Conservation (phyloP, 768 basidiomycete species). For the Lanmaoa rubissima region DNA sequence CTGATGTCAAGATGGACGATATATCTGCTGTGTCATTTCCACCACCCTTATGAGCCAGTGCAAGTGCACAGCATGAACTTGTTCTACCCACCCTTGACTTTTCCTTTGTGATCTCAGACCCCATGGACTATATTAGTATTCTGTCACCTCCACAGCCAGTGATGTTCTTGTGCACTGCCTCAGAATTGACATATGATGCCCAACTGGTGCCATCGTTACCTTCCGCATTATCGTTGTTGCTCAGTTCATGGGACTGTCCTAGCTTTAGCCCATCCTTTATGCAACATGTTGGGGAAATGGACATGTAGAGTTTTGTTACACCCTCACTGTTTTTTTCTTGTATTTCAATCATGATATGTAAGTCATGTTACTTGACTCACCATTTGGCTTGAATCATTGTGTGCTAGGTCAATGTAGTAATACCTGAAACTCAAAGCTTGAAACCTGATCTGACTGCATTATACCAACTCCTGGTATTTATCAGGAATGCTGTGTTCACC, state of each 20-base stretch:
- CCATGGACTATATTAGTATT: neutral
- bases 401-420: neutral
- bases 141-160: conserved; percentile 13
- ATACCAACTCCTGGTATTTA: neutral
- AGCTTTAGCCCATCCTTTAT: conserved; percentile 21
- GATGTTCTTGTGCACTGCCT: conserved; percentile 23
- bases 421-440: neutral
- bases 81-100: conserved; percentile 75
- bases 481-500: conserved; percentile 4
- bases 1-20: conserved; percentile 8
- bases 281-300: conserved; percentile 5
- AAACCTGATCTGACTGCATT: neutral
- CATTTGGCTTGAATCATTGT: neutral
- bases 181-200: conserved; percentile 20
- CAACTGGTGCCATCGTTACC: neutral
- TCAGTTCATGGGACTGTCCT: conserved; percentile 21
- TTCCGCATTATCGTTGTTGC: neutral
- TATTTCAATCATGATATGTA: neutral
- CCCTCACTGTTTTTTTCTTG: neutral
- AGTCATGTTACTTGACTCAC: neutral
- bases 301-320: neutral
- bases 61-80: conserved; percentile 64
- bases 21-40: conserved; percentile 3
- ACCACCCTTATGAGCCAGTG: conserved; percentile 25
- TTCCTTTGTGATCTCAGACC: conserved; percentile 45